Evolutionary conservation across 768 basidiomycete genomes (phyloP).

Genomic region (Mycena belliarum): DNA sequence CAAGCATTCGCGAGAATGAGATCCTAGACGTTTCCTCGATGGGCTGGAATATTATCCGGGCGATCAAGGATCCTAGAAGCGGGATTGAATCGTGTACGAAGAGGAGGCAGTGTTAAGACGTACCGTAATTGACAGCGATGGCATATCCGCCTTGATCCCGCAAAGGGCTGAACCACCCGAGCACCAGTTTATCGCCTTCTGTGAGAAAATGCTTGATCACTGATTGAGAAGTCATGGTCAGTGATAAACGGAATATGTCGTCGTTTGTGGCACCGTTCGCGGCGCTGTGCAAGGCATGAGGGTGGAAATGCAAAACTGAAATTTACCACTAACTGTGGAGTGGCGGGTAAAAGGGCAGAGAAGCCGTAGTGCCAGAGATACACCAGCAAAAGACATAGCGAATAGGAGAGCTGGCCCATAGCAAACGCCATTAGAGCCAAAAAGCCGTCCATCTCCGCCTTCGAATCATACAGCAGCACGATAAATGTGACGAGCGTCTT

Average conservation of each 20-base stretch:
- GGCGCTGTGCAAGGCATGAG: background rate
- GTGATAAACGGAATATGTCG: slow-evolving; percentile 59
- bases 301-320: background rate
- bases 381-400: slow-evolving; percentile 50
- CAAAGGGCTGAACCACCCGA: slow-evolving; percentile 82
- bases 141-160: slow-evolving; percentile 94
- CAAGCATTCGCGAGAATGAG: slow-evolving; percentile 76
- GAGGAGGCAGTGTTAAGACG: background rate
- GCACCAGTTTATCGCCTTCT: slow-evolving; percentile 90
- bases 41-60: slow-evolving; percentile 92
- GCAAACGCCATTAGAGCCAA: slow-evolving; percentile 83
- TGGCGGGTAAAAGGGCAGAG: slow-evolving; percentile 32
- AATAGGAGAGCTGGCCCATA: slow-evolving; percentile 79
- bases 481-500: slow-evolving; percentile 77
- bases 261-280: slow-evolving; percentile 37
- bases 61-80: slow-evolving; percentile 79
- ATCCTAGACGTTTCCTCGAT: slow-evolving; percentile 91
- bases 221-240: slow-evolving; percentile 87
- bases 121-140: slow-evolving; percentile 93
- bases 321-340: slow-evolving; percentile 20
- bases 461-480: slow-evolving; percentile 55
- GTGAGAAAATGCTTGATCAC: slow-evolving; percentile 93
- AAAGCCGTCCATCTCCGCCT: slow-evolving; percentile 32
- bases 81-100: background rate
- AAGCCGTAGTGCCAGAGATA: slow-evolving; percentile 52